Evolutionary conservation across 495 filamentous ascomycete species (phyloP).

Genomic region (Aspergillus carlsbadensis): DNA sequence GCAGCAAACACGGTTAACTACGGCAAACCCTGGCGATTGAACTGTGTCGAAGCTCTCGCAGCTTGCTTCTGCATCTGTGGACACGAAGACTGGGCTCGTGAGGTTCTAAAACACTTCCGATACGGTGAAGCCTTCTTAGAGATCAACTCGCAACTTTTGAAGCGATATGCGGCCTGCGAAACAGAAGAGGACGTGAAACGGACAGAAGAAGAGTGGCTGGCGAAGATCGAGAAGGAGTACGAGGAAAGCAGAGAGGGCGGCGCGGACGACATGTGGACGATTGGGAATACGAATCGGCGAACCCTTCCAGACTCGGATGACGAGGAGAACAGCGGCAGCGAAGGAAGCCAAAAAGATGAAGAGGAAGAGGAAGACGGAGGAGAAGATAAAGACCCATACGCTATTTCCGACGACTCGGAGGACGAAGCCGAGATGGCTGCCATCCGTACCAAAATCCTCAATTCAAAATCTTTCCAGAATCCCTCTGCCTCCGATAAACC

Average conservation of each 20-base stretch:
- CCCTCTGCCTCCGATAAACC: slow-evolving; percentile 51
- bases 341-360: slow-evolving; percentile 52
- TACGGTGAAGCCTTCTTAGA: slow-evolving; percentile 86
- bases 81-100: slow-evolving; percentile 83
- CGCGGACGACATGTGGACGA: slow-evolving; percentile 72
- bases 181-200: slow-evolving; percentile 86
- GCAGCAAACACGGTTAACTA: slow-evolving; percentile 98
- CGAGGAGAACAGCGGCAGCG: slow-evolving; percentile 52
- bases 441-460: slow-evolving; percentile 76
- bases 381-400: slow-evolving; percentile 63
- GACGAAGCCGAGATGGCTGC: slow-evolving; percentile 92
- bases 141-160: slow-evolving; percentile 80
- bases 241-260: slow-evolving; percentile 67
- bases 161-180: slow-evolving; percentile 78
- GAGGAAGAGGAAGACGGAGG: slow-evolving; percentile 49
- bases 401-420: slow-evolving; percentile 73
- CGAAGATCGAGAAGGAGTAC: slow-evolving; percentile 87
- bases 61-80: slow-evolving; percentile 92
- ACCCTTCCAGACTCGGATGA: slow-evolving; percentile 48
- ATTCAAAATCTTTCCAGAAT: slow-evolving; percentile 82
- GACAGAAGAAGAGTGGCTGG: slow-evolving; percentile 82
- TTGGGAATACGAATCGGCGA: slow-evolving; percentile 81
- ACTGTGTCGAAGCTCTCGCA: slow-evolving; percentile 93
- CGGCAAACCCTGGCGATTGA: slow-evolving; percentile 88
- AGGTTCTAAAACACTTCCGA: slow-evolving; percentile 77